Base-by-base conservation (phyloP, 2,329 filamentous ascomycete genomes). In the Fusarium newnesense region DNA sequence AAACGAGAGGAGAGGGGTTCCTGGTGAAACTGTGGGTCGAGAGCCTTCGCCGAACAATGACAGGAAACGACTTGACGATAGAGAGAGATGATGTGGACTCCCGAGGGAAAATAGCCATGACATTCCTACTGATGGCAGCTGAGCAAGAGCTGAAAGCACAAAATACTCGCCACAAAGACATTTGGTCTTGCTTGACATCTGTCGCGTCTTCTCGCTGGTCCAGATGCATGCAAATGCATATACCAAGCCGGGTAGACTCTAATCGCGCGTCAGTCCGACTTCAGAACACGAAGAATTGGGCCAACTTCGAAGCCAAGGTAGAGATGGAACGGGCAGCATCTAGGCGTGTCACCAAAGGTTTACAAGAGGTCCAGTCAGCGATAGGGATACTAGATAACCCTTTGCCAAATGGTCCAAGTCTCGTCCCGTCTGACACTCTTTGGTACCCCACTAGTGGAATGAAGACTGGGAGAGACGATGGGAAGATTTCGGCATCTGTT, bases 1-100 rank as follows among this genome's bases (percentile, higher is more conserved):
- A 24, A 39, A 32, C 26, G 3, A 12, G 56, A 32, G 43, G 56
- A 24, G 56, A 59, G 21, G 24, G 43, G 3, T 49, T 32, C 2
- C 7, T 59, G 32, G 43, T 49, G 4, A 59, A 59, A 19, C 15
- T 59, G 15, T 59, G 56, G 56, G 32, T 59, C 6, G 56, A 59
- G 24, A 47, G 43, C 21, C 56, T 59, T 19, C 43, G 34, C 18
- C 13, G 56, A 49, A 28, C 56, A 9, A n/a, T n/a, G n/a, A n/a
- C n/a, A n/a, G n/a, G n/a, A n/a, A n/a, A n/a, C n/a, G n/a, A n/a
- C n/a, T 3, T 39, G 4, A 7, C n/a, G 4, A 24, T 47, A 24
- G 56, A 39, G 13, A 34, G 56, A 32, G 56, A 59, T 3, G 56
- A 59, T 21, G 11, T 59, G 21, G 9, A 39, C 18, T 59, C 24